These are phyloP conservation scores for Blastobotrys raffinosifermentans DNA, from an alignment of 1,139 yeast species.

Conservation along the genomic window DNA sequence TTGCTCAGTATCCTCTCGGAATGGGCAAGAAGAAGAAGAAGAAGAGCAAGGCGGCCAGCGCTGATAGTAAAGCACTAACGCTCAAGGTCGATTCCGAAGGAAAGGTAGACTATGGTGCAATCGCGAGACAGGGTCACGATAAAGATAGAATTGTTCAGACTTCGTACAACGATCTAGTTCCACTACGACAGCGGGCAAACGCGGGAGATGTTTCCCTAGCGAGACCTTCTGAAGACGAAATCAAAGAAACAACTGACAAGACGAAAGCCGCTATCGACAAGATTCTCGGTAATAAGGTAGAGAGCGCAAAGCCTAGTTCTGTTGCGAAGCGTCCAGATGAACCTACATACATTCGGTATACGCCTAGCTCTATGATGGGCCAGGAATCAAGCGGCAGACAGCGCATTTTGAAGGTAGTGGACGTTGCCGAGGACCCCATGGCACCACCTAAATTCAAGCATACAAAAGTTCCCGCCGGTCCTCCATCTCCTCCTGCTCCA, in stretches of 20 bases:
- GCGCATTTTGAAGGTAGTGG: constrained; percentile 50
- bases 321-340: constrained; percentile 26
- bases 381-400: constrained; percentile 29
- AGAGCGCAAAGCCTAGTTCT: constrained; percentile 29
- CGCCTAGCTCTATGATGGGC: constrained; percentile 40
- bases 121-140: constrained; percentile 35
- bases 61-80: constrained; percentile 26
- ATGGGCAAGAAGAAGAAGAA: constrained; percentile 26
- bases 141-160: constrained; percentile 33
- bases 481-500: constrained; percentile 57
- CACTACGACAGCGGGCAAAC: constrained; percentile 41
- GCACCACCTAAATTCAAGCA: constrained; percentile 76
- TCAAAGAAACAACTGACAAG: constrained; percentile 36
- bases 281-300: constrained; percentile 37
- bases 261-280: constrained; percentile 47
- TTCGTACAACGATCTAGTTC: constrained; percentile 41
- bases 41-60: constrained; percentile 7
- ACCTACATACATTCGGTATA: constrained; percentile 44
- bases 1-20: constrained; percentile 33
- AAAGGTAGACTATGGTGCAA: constrained; percentile 30
- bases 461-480: constrained; percentile 64
- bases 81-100: constrained; percentile 32
- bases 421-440: constrained; percentile 72
- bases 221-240: constrained; percentile 40
- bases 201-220: constrained; percentile 32